Conservation (phyloP, 257 asterid genomes). For the Buddleja alternifolia region DNA sequence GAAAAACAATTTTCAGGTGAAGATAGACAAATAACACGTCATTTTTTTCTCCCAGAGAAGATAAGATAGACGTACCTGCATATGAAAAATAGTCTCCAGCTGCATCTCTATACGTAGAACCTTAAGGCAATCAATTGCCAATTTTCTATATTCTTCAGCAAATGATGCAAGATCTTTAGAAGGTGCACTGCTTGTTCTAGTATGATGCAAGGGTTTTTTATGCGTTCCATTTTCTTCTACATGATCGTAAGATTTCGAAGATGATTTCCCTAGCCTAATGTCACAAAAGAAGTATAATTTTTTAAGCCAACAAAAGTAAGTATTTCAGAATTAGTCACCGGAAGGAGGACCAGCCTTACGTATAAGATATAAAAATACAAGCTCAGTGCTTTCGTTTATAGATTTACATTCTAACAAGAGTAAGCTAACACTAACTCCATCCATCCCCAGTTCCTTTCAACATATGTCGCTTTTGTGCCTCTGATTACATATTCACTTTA, state of each 20-base stretch:
- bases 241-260: slow-evolving; percentile 57
- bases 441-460: slow-evolving; percentile 12
- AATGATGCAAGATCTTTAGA: slow-evolving; percentile 79
- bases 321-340: slow-evolving; percentile 11
- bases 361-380: slow-evolving; percentile 1
- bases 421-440: slow-evolving; percentile 8
- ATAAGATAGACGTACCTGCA: slow-evolving; percentile 69
- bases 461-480: not conserved
- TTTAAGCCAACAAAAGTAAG: slow-evolving; percentile 19
- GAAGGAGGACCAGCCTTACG: slow-evolving; percentile 11
- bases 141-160: slow-evolving; percentile 93
- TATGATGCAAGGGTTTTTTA: slow-evolving; percentile 50
- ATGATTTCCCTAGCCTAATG: slow-evolving; percentile 77
- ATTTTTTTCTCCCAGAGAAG: slow-evolving; percentile 5
- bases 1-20: slow-evolving; percentile 24
- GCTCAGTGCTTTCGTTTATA: not conserved
- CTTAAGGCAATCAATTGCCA: slow-evolving; percentile 96
- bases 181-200: slow-evolving; percentile 64
- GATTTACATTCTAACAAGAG: not conserved
- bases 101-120: slow-evolving; percentile 97
- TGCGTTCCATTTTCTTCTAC: slow-evolving; percentile 60
- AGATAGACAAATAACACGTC: slow-evolving; percentile 12
- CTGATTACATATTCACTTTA: slow-evolving; percentile 14
- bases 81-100: slow-evolving; percentile 89
- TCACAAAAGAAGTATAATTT: slow-evolving; percentile 25